Percentiles rank a stretch among this genome's conserved stretches.
These are phyloP conservation scores for Crithidia brevicula DNA, from an alignment of 208 protist species.

Conservation along the genomic window DNA sequence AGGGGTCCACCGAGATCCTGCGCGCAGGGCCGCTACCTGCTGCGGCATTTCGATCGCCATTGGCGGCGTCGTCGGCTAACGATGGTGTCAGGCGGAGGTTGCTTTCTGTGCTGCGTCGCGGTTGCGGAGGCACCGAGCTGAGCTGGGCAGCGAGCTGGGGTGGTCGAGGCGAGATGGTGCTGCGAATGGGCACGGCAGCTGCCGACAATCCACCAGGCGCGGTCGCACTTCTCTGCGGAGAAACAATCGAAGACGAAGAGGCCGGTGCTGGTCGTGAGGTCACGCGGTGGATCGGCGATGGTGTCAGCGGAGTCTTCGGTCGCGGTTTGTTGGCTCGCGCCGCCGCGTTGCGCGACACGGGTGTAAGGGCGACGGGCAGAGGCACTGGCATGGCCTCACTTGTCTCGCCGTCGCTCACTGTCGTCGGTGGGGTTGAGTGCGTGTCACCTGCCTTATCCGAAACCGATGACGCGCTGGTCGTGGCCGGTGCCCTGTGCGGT, in stretches of 20 bases:
- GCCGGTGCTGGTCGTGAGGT: background rate
- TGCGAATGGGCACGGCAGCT: slow-evolving; percentile 4
- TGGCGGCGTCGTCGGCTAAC: background rate
- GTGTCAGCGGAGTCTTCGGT: background rate
- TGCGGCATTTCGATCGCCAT: background rate
- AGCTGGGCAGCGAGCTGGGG: background rate
- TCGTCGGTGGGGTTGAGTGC: slow-evolving; percentile 3
- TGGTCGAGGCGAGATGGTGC: background rate
- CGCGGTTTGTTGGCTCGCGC: background rate
- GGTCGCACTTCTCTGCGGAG: background rate
- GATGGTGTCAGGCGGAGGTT: slow-evolving; percentile 9
- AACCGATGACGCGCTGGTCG: background rate
- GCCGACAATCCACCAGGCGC: background rate
- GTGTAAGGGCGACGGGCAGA: background rate
- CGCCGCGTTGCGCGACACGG: background rate
- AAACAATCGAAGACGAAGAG: background rate
- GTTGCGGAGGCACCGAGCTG: slow-evolving; percentile 8
- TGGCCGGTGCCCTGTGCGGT: background rate
- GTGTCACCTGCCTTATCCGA: slow-evolving; percentile 8
- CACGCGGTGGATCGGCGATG: slow-evolving; percentile 5
- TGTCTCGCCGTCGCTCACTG: slow-evolving; percentile 2
- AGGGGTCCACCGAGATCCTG: background rate
- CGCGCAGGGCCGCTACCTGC: background rate
- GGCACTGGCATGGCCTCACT: slow-evolving; percentile 1
- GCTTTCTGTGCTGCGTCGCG: background rate